phyloP scores from a whole-genome alignment of 257 asterid genomes.

The Solanum bulbocastanum region DNA sequence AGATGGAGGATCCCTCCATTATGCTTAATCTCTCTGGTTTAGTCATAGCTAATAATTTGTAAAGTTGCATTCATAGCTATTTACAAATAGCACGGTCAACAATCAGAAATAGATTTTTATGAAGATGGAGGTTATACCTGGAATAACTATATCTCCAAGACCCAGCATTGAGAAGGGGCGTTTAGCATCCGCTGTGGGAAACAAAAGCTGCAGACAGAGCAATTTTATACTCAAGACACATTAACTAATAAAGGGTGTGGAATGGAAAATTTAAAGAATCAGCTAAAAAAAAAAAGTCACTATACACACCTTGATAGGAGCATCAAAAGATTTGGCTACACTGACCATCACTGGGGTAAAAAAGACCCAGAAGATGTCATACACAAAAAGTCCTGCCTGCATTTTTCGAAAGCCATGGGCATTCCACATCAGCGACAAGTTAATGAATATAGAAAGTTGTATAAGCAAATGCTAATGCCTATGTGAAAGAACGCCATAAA shows the following conservation, averaged over 20 bases:
- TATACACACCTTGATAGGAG: slow-evolving; percentile 78
- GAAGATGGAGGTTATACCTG: slow-evolving; percentile 43
- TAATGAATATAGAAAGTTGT: not conserved
- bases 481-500: not conserved
- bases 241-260: not conserved
- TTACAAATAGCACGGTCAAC: not conserved
- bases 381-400: slow-evolving; percentile 91
- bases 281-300: not conserved
- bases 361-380: slow-evolving; percentile 96
- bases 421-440: not conserved
- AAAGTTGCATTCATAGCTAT: not conserved
- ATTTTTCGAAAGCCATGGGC: slow-evolving; percentile 4
- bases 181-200: slow-evolving; percentile 72
- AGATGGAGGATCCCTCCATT: not conserved
- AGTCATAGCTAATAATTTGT: not conserved
- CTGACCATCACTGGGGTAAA: slow-evolving; percentile 98
- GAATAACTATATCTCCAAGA: slow-evolving; percentile 97
- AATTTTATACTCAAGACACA: not conserved
- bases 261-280: not conserved
- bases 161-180: slow-evolving; percentile 99
- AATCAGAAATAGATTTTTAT: not conserved
- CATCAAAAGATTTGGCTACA: slow-evolving; percentile 94
- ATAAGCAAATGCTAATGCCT: not conserved
- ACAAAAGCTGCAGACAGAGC: slow-evolving; percentile 61
- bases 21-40: not conserved